Evolutionary conservation across 2,329 filamentous ascomycete species (phyloP).

Genomic region (Didymellaceae sp.): DNA sequence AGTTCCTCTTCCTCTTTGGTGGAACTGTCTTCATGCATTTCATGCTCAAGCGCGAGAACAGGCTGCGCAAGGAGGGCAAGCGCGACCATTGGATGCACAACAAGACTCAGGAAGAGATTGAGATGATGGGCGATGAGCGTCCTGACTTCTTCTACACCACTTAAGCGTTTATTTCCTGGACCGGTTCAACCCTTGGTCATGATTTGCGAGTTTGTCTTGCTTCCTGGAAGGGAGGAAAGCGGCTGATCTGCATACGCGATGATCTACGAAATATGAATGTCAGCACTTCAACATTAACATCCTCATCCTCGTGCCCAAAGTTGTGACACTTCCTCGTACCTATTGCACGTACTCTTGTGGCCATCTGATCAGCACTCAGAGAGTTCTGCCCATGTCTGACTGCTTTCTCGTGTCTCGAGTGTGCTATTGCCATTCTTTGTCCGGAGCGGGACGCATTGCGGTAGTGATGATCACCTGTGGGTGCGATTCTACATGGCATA

Average conservation of each 20-base stretch:
- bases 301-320: background rate
- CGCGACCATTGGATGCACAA: conserved; percentile 72
- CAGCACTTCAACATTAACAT: conserved; percentile 3
- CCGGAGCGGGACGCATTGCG: no score
- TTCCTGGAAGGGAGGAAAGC: background rate
- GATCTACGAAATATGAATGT: conserved; percentile 7
- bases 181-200: background rate
- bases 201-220: background rate
- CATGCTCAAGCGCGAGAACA: conserved; percentile 72
- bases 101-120: conserved; percentile 67
- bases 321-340: background rate
- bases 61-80: conserved; percentile 66
- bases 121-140: conserved; percentile 71
- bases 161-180: conserved; percentile 37
- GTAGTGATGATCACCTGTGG: no score
- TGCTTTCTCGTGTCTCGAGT: no score
- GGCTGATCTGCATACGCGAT: background rate
- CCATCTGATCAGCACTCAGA: no score
- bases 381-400: no score
- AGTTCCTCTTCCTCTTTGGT: conserved; percentile 72
- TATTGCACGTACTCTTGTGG: no score
- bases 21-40: conserved; percentile 72
- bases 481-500: no score
- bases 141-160: conserved; percentile 74
- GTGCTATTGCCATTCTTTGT: no score